Evolutionary conservation across 305 asterid genomes (phyloP), one percentile per base, ranked within the genome.

Genomic region (Caryopteris hybrid): DNA sequence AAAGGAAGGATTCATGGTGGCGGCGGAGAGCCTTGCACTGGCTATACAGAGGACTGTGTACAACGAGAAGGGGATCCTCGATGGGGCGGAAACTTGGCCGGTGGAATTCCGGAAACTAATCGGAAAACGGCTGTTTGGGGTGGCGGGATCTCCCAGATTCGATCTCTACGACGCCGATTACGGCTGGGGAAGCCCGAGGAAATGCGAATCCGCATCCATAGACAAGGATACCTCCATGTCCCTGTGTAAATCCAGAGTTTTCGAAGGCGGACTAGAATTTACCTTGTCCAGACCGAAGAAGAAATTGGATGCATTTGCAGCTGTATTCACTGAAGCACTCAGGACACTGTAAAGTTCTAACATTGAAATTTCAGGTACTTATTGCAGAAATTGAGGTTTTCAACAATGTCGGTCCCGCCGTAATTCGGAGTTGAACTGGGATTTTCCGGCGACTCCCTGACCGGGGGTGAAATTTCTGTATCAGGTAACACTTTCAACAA

Each of bases 101-200:
- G 59, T 17, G 79, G 84, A 82, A 36, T 82, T 72, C 57, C 71
- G 84, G 25, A 75, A 73, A 34, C 1, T 81, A 71, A 61, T 75
- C 34, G 76, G 83, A 0, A 80, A 77, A 23, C 75, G 87, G 54
- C 71, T 79, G 9, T 79, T 82, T 48, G 83, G 84, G 10, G 84
- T 84, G 25, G 82, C 85, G 2, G 90, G 90, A 0, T 84, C 87
- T 55, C 90, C 90, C 23, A 60, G 83, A 39, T 82, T 82, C 59
- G 87, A 84, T 53, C 79, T 82, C 0, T 84, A 84, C 68, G 85
- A 82, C 41, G 77, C 83, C n/a, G 87, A 84, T 64, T 84, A 74
- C 69, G 90, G 90, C 0, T 84, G 90, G 90, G 90, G 90, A 23
- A 74, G 82, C 71, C 82, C 87, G 54, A 67, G 64, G 82, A 83